A percentile compares a stretch with the other conserved stretches of the same genome.
These are phyloP conservation scores for Calonectria leucothoes DNA, from an alignment of 2,329 filamentous ascomycete species.

Conservation along the genomic window DNA sequence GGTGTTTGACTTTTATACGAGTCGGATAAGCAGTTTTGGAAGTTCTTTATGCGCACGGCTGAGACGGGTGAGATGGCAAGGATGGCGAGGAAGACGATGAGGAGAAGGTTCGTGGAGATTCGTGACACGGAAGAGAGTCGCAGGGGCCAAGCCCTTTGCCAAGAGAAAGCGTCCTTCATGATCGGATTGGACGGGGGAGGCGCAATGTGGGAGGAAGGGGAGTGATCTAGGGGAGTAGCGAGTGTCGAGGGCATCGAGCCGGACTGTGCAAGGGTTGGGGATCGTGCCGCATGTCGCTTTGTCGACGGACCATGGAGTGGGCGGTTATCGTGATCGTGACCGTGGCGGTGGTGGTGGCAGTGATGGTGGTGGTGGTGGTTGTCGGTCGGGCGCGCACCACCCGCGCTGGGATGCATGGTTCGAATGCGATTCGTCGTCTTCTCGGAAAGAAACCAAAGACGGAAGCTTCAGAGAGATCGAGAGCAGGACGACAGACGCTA, in stretches of 20 bases:
- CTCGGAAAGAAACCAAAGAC: not conserved
- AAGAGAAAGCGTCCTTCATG: conserved; percentile 31
- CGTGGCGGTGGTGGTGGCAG: conserved; percentile 24
- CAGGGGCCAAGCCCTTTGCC: conserved; percentile 27
- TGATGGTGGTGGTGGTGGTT: conserved; percentile 34
- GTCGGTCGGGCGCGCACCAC: conserved; percentile 33
- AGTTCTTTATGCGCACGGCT: conserved; percentile 75
- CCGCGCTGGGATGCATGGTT: conserved; percentile 40
- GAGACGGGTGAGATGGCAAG: conserved; percentile 56
- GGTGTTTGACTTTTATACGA: conserved; percentile 68
- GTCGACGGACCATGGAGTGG: conserved; percentile 24
- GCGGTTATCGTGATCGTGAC: conserved; percentile 30
- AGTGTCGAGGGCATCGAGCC: conserved; percentile 34
- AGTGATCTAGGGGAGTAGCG: conserved; percentile 27
- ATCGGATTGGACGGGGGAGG: conserved; percentile 17
- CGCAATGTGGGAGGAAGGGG: conserved; percentile 10
- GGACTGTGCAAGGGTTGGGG: conserved; percentile 27
- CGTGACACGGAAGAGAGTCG: conserved; percentile 30
- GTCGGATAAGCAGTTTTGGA: conserved; percentile 84
- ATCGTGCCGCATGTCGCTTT: conserved; percentile 37
- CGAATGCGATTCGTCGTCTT: conserved; percentile 17
- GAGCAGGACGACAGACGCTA: not conserved
- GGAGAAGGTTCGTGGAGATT: conserved; percentile 43
- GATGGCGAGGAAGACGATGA: conserved; percentile 52
- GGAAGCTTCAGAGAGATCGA: not conserved